Conservation (phyloP, 148 eudicot genomes). For the Limonium bicolor region DNA sequence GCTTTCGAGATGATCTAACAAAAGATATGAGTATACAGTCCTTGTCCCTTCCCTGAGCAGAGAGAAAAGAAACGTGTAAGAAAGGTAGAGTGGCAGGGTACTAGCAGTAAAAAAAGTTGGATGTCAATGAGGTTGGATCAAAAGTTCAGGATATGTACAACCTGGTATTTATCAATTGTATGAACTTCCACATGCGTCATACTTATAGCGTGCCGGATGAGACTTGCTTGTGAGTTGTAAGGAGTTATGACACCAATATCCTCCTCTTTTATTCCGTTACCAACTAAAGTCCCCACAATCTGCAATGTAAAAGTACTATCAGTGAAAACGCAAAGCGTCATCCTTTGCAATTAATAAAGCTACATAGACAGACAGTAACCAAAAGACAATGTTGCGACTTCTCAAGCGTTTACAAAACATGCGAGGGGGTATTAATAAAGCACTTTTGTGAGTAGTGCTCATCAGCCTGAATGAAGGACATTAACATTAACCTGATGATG, state of each 20-base stretch:
- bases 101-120: neutral
- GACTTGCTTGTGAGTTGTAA: constrained; percentile 79
- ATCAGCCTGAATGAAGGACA: too few species aligned
- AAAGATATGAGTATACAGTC: constrained; percentile 89
- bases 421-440: too few species aligned
- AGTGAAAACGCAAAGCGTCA: too few species aligned
- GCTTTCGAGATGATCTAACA: constrained; percentile 58
- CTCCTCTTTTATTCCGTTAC: constrained; percentile 49
- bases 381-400: too few species aligned
- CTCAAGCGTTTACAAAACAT: too few species aligned
- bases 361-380: too few species aligned
- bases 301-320: too few species aligned
- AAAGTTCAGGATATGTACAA: constrained; percentile 7
- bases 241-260: constrained; percentile 90
- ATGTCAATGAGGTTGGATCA: too few species aligned
- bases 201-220: constrained; percentile 35
- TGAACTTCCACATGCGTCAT: constrained; percentile 66
- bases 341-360: too few species aligned
- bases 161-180: constrained; percentile 98
- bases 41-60: constrained; percentile 81
- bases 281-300: constrained; percentile 40
- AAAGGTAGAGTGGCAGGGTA: neutral
- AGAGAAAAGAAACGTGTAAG: constrained; percentile 2
- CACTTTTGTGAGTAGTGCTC: too few species aligned
- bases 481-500: too few species aligned